Evolutionary conservation across 225 moss, liverwort and hornwort genomes (phyloP).

Genomic region (Anthoceros angustus): DNA sequence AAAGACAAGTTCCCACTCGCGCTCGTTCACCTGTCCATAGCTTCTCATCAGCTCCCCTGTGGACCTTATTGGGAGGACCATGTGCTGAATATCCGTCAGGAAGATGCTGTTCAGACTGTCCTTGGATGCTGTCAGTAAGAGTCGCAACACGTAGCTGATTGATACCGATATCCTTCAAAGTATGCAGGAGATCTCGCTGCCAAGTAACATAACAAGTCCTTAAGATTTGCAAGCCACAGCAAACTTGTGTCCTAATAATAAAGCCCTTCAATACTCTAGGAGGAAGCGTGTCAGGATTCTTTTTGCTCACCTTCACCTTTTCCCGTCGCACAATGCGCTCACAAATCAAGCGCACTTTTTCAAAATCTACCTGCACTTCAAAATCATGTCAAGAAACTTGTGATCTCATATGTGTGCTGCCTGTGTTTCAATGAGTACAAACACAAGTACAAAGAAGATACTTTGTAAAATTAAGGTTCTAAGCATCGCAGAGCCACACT

Average conservation of each 20-base stretch:
- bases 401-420: too few relatives aligned
- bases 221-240: too few relatives aligned
- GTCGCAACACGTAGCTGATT: neutral
- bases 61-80: neutral
- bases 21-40: neutral
- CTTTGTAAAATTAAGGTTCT: constrained; percentile 2
- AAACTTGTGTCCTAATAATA: too few relatives aligned
- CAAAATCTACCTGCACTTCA: constrained; percentile 38
- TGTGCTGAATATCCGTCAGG: neutral
- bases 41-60: neutral
- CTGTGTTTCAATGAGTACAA: too few relatives aligned
- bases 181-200: neutral
- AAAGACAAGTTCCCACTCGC: neutral
- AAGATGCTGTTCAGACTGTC: neutral
- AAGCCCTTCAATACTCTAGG: too few relatives aligned
- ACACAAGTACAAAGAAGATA: neutral
- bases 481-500: neutral
- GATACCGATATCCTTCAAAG: neutral
- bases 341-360: constrained; percentile 51
- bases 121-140: neutral
- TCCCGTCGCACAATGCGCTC: constrained; percentile 54
- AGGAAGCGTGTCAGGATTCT: neutral
- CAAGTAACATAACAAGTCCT: neutral
- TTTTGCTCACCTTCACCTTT: constrained; percentile 29
- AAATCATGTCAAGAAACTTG: neutral